A percentile compares a stretch with the other conserved stretches of the same genome.
Conservation (phyloP, 2,329 filamentous ascomycete genomes). For the Cercospora janseana region DNA sequence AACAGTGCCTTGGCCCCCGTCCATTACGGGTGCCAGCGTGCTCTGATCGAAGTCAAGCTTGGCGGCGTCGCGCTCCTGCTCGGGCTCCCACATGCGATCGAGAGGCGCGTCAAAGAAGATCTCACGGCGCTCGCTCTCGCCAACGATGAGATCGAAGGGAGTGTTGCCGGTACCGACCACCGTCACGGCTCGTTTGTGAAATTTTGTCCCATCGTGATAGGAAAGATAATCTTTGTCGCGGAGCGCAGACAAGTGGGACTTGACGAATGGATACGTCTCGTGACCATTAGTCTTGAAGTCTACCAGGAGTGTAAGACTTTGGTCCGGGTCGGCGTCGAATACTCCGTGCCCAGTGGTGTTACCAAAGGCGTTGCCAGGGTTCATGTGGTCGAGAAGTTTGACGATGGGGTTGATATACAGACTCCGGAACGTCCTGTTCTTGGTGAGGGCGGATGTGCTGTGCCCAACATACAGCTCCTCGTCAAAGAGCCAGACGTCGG, state of each 20-base stretch:
- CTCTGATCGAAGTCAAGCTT: neutral
- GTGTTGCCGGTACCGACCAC: slow-evolving; percentile 67
- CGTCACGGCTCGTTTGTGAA: slow-evolving; percentile 60
- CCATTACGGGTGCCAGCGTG: slow-evolving; percentile 28
- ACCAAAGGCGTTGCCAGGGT: slow-evolving; percentile 50
- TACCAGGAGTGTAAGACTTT: slow-evolving; percentile 60
- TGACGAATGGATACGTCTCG: slow-evolving; percentile 54
- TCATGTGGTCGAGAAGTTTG: slow-evolving; percentile 56
- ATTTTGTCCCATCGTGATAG: slow-evolving; percentile 49
- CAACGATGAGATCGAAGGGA: slow-evolving; percentile 56
- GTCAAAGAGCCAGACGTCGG: slow-evolving; percentile 65
- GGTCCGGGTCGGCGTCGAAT: slow-evolving; percentile 42
- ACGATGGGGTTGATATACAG: slow-evolving; percentile 66
- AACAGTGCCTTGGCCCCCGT: slow-evolving; percentile 45
- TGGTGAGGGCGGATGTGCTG: slow-evolving; percentile 53
- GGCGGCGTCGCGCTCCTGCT: slow-evolving; percentile 3
- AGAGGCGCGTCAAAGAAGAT: slow-evolving; percentile 43
- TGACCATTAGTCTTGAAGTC: slow-evolving; percentile 64
- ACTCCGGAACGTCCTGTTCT: slow-evolving; percentile 57
- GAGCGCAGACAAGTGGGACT: slow-evolving; percentile 58
- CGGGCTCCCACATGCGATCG: slow-evolving; percentile 19
- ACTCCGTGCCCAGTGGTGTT: slow-evolving; percentile 52
- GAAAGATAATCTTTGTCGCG: slow-evolving; percentile 55
- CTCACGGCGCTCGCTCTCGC: slow-evolving; percentile 57
- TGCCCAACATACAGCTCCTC: slow-evolving; percentile 64